phyloP scores from a whole-genome alignment of 768 basidiomycete species.

The Boletus sensibilis region DNA sequence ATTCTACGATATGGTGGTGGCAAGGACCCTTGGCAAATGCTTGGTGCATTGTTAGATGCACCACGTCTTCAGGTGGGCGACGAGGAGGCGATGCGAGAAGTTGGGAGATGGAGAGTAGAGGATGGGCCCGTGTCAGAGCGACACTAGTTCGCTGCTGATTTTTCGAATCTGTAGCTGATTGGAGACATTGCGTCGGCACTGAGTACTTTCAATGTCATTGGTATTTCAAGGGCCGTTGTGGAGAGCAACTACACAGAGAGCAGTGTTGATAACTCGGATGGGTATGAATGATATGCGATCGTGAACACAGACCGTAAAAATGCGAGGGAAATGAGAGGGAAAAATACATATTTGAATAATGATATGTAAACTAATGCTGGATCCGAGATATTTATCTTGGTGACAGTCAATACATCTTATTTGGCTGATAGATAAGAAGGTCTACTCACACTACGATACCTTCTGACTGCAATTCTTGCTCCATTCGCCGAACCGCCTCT shows the following conservation, averaged over 20 bases:
- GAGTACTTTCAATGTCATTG: not conserved
- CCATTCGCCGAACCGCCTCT: constrained; percentile 34
- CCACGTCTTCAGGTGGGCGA: constrained; percentile 73
- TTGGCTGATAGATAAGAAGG: too few relatives aligned
- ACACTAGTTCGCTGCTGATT: constrained; percentile 42
- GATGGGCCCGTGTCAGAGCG: constrained; percentile 63
- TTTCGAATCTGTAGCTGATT: not conserved
- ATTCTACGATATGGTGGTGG: constrained; percentile 84
- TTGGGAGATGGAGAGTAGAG: constrained; percentile 86
- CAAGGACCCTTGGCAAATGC: constrained; percentile 92
- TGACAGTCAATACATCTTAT: not conserved
- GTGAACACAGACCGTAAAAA: not conserved
- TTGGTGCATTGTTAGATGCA: constrained; percentile 63
- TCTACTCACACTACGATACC: constrained; percentile 15
- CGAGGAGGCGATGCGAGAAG: constrained; percentile 80
- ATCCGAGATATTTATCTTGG: constrained; percentile 5
- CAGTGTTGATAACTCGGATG: not conserved
- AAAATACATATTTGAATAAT: constrained; percentile 23
- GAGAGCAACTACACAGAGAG: not conserved
- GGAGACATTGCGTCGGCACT: not conserved
- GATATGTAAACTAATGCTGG: constrained; percentile 1
- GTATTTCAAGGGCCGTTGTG: not conserved
- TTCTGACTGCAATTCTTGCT: constrained; percentile 31
- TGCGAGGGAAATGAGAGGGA: not conserved
- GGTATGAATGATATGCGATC: not conserved